Evolutionary conservation across 192 early-diverging fungal species (phyloP).

Genomic region (Coemansia sp.): DNA sequence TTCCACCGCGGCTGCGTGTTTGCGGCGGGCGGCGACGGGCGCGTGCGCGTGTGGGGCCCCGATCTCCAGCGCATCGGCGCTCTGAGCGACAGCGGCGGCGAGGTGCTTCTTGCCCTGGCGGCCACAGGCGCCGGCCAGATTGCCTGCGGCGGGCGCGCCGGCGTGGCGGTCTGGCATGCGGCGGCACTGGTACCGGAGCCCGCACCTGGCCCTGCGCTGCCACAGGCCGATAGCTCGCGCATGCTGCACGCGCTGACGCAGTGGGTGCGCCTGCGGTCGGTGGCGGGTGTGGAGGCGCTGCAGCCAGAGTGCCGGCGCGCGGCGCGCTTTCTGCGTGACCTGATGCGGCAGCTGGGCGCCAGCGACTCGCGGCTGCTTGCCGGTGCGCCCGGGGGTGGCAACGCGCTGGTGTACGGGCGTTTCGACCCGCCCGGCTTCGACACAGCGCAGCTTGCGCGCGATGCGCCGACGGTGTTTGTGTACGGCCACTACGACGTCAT

Average conservation of each 20-base stretch:
- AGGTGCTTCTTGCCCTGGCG: conserved; percentile 17
- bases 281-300: conserved; percentile 63
- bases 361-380: conserved; percentile 56
- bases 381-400: conserved; percentile 55
- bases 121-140: conserved; percentile 39
- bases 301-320: conserved; percentile 69
- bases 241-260: conserved; percentile 62
- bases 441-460: conserved; percentile 7
- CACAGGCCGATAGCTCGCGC: conserved; percentile 22
- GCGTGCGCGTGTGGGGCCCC: conserved; percentile 62
- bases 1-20: conserved; percentile 49
- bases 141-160: conserved; percentile 60
- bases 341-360: conserved; percentile 67
- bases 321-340: conserved; percentile 66
- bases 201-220: neutral
- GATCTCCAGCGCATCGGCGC: conserved; percentile 60
- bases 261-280: conserved; percentile 67
- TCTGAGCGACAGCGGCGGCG: conserved; percentile 38
- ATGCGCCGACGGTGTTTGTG: conserved; percentile 57
- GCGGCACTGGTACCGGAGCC: conserved; percentile 7
- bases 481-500: conserved; percentile 86
- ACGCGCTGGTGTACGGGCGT: conserved; percentile 68
- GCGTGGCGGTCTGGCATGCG: conserved; percentile 60
- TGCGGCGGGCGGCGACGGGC: conserved; percentile 67
- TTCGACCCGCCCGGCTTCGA: conserved; percentile 42